phyloP scores from a whole-genome alignment of 75 land plant genomes.

The Picea sitchensis region DNA sequence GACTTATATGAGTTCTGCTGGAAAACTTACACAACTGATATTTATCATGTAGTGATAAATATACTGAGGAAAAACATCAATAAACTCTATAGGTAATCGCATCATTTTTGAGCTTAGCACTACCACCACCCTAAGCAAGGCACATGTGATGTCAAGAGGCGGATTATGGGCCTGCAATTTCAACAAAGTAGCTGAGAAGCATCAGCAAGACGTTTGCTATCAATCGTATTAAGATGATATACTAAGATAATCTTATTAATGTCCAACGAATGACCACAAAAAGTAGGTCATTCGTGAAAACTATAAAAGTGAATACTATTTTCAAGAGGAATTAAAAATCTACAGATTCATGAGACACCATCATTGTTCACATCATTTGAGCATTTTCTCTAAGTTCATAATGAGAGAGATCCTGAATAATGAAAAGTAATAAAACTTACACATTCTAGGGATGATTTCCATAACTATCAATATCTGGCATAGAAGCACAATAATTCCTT shows the following conservation, averaged over 20 bases:
- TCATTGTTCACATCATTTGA: neutral
- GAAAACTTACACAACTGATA: neutral
- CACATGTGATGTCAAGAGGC: neutral
- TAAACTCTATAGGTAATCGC: neutral
- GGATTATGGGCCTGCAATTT: slow-evolving; percentile 3
- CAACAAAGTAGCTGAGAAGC: neutral
- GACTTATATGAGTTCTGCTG: neutral
- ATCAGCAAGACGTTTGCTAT: neutral
- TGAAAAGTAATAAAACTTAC: neutral
- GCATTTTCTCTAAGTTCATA: neutral
- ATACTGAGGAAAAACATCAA: neutral
- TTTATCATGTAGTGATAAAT: slow-evolving; percentile 2
- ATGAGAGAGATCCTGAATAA: neutral
- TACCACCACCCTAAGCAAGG: slow-evolving; percentile 3
- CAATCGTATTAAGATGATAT: neutral
- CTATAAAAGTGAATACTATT: too few species aligned
- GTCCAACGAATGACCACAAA: too few species aligned
- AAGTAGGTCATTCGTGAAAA: too few species aligned
- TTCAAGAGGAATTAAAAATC: too few species aligned
- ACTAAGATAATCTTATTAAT: too few species aligned
- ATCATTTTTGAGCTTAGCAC: slow-evolving; percentile 3
- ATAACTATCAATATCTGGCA: neutral
- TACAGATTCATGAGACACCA: neutral
- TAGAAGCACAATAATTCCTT: neutral
- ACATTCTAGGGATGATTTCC: neutral